These are phyloP conservation scores for Elsinoe perseae DNA, from an alignment of 2,329 filamentous ascomycete genomes.

Conservation along the genomic window DNA sequence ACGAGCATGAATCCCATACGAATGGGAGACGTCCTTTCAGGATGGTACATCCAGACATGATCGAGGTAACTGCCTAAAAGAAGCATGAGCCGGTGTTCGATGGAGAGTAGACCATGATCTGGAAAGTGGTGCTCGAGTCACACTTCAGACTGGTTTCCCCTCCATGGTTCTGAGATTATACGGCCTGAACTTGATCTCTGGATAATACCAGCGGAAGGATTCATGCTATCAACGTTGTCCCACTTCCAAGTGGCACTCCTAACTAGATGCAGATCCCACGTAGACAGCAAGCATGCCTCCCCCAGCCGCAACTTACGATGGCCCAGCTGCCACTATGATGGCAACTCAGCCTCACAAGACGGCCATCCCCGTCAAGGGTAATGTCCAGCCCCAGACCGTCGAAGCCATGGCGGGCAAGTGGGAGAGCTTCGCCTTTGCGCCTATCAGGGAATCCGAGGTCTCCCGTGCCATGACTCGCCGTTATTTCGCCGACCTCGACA, in stretches of 20 bases:
- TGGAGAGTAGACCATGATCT: conserved; percentile 1
- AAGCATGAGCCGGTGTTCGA: conserved; percentile 27
- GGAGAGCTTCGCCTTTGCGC: conserved; percentile 73
- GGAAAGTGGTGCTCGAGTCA: conserved; percentile 1
- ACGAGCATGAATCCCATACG: conserved; percentile 11
- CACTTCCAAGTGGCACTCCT: conserved; percentile 29
- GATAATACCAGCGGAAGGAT: conserved; percentile 99
- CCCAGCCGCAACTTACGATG: conserved; percentile 56
- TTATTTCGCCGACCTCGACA: conserved; percentile 86
- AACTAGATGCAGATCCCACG: conserved; percentile 35
- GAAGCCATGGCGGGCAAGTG: conserved; percentile 66
- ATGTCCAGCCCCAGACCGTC: conserved; percentile 47
- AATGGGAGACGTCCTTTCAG: conserved; percentile 16
- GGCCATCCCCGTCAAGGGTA: conserved; percentile 31
- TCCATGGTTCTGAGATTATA: conserved; percentile 70
- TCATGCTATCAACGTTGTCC: conserved; percentile 63
- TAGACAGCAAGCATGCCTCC: conserved; percentile 61
- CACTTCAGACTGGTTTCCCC: conserved; percentile 18
- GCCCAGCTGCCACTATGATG: conserved; percentile 41
- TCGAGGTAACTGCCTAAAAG: conserved; percentile 24
- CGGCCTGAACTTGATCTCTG: conserved; percentile 89
- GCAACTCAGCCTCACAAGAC: conserved; percentile 33
- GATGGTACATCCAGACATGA: conserved; percentile 19
- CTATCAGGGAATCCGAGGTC: conserved; percentile 86
- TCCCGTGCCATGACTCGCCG: conserved; percentile 88